Evolutionary conservation across 257 asterid species (phyloP).

Genomic region (Perilla frutescens): DNA sequence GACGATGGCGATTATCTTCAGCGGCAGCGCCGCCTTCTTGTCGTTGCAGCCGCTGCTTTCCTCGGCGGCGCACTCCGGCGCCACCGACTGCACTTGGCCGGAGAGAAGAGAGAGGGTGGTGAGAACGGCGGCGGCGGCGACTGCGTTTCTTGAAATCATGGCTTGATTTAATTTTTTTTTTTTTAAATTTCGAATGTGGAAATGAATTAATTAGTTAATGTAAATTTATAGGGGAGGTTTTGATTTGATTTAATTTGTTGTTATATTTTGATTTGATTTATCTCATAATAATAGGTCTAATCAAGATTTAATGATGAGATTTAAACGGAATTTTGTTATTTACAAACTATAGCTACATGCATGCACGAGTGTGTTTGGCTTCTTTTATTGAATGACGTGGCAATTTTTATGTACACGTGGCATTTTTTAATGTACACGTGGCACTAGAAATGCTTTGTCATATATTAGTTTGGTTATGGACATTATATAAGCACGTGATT

Average conservation of each 20-base stretch:
- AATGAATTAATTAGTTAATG: too few relatives aligned
- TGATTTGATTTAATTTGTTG: too few relatives aligned
- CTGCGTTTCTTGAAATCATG: slow-evolving; percentile 20
- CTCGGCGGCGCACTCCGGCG: slow-evolving; percentile 42
- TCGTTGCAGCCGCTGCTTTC: slow-evolving; percentile 40
- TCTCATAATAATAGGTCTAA: background rate
- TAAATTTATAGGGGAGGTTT: too few relatives aligned
- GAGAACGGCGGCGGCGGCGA: background rate
- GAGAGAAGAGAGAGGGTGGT: slow-evolving; percentile 33
- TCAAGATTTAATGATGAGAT: background rate
- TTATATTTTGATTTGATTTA: background rate
- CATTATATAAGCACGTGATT: too few relatives aligned
- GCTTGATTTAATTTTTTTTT: background rate
- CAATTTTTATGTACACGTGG: too few relatives aligned
- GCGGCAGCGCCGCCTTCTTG: slow-evolving; percentile 49
- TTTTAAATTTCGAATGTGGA: too few relatives aligned
- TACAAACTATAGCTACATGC: too few relatives aligned
- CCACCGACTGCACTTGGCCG: slow-evolving; percentile 38
- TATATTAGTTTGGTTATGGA: too few relatives aligned
- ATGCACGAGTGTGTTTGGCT: too few relatives aligned
- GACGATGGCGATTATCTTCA: slow-evolving; percentile 61
- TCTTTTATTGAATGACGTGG: too few relatives aligned
- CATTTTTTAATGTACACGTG: too few relatives aligned
- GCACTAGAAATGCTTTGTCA: too few relatives aligned
- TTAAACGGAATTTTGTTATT: background rate